Conservation (phyloP, 2,329 filamentous ascomycete genomes). For the Mycosphaerella sp. region DNA sequence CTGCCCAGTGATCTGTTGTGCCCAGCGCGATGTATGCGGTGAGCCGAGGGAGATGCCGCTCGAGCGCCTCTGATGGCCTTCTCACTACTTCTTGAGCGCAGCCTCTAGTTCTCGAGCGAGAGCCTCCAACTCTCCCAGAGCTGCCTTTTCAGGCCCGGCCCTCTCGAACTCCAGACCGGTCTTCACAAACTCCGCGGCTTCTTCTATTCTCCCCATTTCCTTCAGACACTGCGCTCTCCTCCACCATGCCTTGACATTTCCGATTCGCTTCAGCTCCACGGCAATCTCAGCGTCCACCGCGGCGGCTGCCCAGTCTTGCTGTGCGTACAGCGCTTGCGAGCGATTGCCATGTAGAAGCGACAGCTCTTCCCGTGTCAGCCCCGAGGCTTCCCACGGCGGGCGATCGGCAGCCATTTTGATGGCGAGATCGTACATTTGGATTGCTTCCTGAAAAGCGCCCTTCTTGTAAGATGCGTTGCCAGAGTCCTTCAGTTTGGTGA, state of each 20-base stretch:
- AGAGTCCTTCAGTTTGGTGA: conserved; percentile 83
- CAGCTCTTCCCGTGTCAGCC: conserved; percentile 78
- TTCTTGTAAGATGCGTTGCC: conserved; percentile 82
- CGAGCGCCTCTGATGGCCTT: background rate
- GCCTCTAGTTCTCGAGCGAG: conserved; percentile 27
- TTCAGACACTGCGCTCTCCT: conserved; percentile 73
- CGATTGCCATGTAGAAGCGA: conserved; percentile 75
- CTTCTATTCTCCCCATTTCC: conserved; percentile 83
- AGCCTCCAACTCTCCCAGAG: conserved; percentile 30
- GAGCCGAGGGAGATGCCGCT: no score
- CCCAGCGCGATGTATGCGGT: no score
- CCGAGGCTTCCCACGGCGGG: conserved; percentile 81
- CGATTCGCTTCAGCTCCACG: conserved; percentile 77
- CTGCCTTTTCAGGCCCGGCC: conserved; percentile 30
- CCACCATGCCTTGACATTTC: conserved; percentile 95
- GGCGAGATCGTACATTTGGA: conserved; percentile 76
- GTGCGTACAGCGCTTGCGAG: conserved; percentile 81
- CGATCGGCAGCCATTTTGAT: conserved; percentile 80
- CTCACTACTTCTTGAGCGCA: conserved; percentile 14
- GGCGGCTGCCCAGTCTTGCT: conserved; percentile 76
- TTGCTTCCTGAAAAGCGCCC: conserved; percentile 64
- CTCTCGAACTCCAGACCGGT: conserved; percentile 61
- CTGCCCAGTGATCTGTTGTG: no score
- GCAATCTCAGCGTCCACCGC: conserved; percentile 82
- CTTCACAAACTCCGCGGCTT: conserved; percentile 73